A percentile compares a stretch with the other conserved stretches of the same genome.
These are phyloP conservation scores for Suhomyces anneliseae DNA, from an alignment of 1,139 yeast species.

Conservation along the genomic window DNA sequence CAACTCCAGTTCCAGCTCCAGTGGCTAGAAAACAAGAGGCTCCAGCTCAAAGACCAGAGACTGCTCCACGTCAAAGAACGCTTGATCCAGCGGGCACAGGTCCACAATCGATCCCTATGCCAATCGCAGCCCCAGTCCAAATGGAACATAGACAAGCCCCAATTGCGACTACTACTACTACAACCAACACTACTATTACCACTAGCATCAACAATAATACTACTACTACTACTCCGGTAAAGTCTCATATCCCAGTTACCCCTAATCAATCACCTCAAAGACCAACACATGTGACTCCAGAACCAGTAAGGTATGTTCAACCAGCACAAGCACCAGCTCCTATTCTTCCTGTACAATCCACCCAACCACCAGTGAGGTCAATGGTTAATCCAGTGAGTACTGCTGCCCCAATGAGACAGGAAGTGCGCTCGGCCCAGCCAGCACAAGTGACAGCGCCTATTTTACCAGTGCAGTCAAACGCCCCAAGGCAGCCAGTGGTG, in stretches of 20 bases:
- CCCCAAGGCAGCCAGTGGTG: no score
- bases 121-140: not conserved
- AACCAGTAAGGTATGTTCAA: not conserved
- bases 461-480: not conserved
- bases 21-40: not conserved
- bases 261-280: not conserved
- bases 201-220: no score
- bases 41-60: not conserved
- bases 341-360: no score
- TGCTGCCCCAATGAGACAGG: not conserved
- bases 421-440: not conserved
- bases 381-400: not conserved
- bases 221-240: no score
- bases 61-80: not conserved
- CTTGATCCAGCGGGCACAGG: not conserved
- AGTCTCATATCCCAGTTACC: not conserved
- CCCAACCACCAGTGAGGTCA: not conserved
- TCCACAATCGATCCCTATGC: not conserved
- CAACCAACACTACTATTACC: no score
- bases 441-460: not conserved
- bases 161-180: no score
- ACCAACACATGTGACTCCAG: not conserved
- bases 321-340: no score
- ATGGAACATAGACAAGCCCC: no score
- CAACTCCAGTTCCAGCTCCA: not conserved